Evolutionary conservation across 257 asterid species (phyloP), one percentile per base, ranked within the genome.

Genomic region (Verbascum thapsus): DNA sequence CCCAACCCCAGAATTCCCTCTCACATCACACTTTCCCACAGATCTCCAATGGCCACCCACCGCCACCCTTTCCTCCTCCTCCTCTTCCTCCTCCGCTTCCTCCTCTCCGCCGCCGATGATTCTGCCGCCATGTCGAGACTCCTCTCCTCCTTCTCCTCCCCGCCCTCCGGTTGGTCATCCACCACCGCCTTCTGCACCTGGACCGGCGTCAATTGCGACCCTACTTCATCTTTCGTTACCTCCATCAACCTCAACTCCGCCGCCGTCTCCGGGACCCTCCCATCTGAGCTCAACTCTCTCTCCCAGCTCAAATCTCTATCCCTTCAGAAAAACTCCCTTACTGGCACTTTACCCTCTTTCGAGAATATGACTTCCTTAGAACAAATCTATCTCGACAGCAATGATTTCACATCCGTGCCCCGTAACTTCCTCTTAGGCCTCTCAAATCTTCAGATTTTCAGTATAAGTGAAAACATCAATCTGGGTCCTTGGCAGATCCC

Each of bases 401-500:
- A 91, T 49, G 39, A 53, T 4, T 88, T 91, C 77, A 49, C 71
- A 8, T 70, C 84, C 0, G 15, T 83, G 3, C 91, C 98, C 0
- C 16, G 43, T 2, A 74, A 80, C 77, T 88, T 88, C 78, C 83
- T 91, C 1, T 8, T 72, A 1, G 97, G 98, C 1, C 65, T 80
- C 8, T 32, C 79, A 0, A 80, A 61, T 61, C 81, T 92, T 32
- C 81, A 49, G 53, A 18, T 42, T 9, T 49, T 87, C 58, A 86
- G 94, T 50, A 58, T 92, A 3, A 75, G 81, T 56, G 83, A 83
- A 0, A 91, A 91, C 26, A 0, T 17, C 0, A 30, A 67, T 0
- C 78, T 92, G 26, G 11, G 61, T 19, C 53, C 85, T 1, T 92
- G 98, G 98, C 66, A 78, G 17, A 83, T 92, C 61, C 98, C 97